Base-by-base conservation (phyloP, 768 basidiomycete genomes). In the Erythrobasidium yunnanense region DNA sequence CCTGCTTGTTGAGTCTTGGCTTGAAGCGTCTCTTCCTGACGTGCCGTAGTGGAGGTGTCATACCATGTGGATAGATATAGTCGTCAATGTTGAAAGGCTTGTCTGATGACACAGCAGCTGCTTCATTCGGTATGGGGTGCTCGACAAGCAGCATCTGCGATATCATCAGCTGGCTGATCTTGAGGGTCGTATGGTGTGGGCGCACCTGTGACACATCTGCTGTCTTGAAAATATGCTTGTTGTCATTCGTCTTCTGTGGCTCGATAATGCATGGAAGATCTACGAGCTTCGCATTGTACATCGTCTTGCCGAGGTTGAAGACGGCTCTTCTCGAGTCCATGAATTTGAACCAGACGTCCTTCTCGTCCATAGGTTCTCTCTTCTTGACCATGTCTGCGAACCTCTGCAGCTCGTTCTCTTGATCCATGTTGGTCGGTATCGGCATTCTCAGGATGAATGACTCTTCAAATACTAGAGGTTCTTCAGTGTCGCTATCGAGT, bases 321-420 rank as follows among this genome's bases (percentile, higher is more conserved):
- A 87, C 81, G 8, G 88, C 95, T 67, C 93, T 79, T 51, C 95
- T 83, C 63, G 90, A 88, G 75, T 99, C 95, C 78, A 95, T 90
- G 76, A 99, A 97, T 78, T 93, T 95, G 82, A 99, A 92, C 88
- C 90, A 96, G 13, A 87, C 84, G 71, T 92, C 92, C 71, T 85
- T 84, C 45, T 49, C 66, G 5, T 90, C 79, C 51, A 84, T 77
- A 4, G 90, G 79, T 73, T 92, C 89, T 68, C 90, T 81, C 54
- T 84, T 77, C 55, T 83, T 81, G 33, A 91, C 84, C 82, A 87
- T 85, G 79, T 89, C 88, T 75, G 83, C 82, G 67, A 93, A 73
- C 5, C 74, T 74, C 52, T 70, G 70, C 8, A 72, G 70, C 27
- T 72, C 73, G 34, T 70, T 53, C 32, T 71, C 72, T 7, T 71